These are phyloP conservation scores for Paramyrothecium roridum DNA, from an alignment of 2,329 filamentous ascomycete genomes.

Conservation along the genomic window DNA sequence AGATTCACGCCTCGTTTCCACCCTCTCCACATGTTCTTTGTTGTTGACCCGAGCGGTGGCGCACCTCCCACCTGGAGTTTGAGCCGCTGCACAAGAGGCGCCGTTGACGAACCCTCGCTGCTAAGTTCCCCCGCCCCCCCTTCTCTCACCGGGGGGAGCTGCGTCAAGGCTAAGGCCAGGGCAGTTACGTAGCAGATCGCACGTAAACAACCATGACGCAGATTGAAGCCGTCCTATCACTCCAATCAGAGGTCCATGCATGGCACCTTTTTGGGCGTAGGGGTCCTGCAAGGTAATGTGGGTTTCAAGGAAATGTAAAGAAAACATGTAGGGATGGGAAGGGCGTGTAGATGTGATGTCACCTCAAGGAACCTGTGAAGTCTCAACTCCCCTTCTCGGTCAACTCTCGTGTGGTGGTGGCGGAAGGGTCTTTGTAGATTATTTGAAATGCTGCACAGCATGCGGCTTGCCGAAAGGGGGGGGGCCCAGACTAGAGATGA, in stretches of 20 bases:
- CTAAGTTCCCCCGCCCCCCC: not conserved
- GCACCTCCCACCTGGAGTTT: not conserved
- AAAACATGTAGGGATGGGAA: not conserved
- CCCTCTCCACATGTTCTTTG: not conserved
- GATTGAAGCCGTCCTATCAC: not conserved
- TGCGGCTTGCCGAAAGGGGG: not conserved
- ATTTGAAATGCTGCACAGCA: not conserved
- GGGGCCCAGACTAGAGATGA: not conserved
- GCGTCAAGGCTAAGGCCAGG: not conserved
- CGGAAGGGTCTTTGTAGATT: not conserved
- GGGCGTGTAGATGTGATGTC: not conserved
- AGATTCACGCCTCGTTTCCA: not conserved
- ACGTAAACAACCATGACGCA: not conserved
- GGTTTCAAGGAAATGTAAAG: not conserved
- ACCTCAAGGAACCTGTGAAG: not conserved
- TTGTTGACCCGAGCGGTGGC: not conserved
- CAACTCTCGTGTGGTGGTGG: not conserved
- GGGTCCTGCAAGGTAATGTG: not conserved
- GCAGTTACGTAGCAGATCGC: not conserved
- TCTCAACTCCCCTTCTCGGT: not conserved
- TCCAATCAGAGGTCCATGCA: not conserved
- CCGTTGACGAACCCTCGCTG: not conserved
- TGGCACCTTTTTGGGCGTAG: not conserved
- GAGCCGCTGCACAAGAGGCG: not conserved
- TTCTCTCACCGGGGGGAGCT: too few species aligned